Base-by-base conservation (phyloP, 1,139 yeast genomes). In the Yamadazyma dendronema region DNA sequence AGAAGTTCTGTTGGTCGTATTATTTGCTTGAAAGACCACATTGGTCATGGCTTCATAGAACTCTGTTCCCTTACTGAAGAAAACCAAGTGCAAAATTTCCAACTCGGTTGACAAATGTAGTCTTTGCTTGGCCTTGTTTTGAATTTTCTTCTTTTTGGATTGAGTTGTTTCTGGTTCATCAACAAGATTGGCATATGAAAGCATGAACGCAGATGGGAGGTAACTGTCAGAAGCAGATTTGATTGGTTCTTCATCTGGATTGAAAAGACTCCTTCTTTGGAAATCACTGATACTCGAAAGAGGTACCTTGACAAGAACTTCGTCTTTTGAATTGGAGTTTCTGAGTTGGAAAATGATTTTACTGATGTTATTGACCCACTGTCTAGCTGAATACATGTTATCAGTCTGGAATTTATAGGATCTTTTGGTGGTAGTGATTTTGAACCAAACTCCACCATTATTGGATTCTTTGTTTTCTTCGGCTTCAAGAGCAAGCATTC, bases 291-390 rank as follows among this genome's bases (percentile, higher is more conserved):
- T 66, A 49, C 81, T 82, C 29, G 71, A 74, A 17, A 85, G 56
- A 0, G 97, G 97, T 7, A 90, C 77, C 49, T 84, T 84, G 12
- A 90, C 67, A 27, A 85, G 75, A 8, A 88, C 95, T 44, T 83
- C 82, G 48, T 83, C 83, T 14, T 82, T 83, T 28, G 74, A 67
- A 54, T 86, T 85, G 34, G 85, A 69, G 35, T 84, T 74, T 6
- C 89, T 72, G 25, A 62, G 48, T 40, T 62, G 65, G 58, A 90
- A 90, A 2, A 87, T 79, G 40, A 84, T 81, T 51, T 85, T 86
- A 44, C 86, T 85, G 34, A 90, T 61, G 13, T 76, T 67, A 41
- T 81, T 81, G 34, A 79, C 83, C 97, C 97, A 90, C 29, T 80
- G 77, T 40, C 84, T 71, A 0, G 97, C 97, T 5, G 82, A 67